Evolutionary conservation across 2,329 filamentous ascomycete genomes (phyloP).

Genomic region (Epichloe festucae): DNA sequence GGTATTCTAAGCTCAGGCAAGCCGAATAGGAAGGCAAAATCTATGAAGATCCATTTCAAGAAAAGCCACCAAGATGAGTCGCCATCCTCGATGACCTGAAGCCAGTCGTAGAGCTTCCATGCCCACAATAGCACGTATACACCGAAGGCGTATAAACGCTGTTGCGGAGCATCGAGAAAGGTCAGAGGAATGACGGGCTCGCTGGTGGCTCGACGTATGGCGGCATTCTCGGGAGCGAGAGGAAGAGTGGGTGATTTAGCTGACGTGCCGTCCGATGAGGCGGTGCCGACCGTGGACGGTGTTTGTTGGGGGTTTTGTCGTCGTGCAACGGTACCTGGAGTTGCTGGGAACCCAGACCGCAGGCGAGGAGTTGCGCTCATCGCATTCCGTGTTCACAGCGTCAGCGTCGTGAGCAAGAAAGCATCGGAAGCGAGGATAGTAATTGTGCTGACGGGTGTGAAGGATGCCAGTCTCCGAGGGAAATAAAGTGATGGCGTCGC

Average conservation of each 20-base stretch:
- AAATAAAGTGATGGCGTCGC: neutral
- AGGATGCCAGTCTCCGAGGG: neutral
- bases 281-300: slow-evolving; percentile 18
- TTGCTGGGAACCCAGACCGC: slow-evolving; percentile 70
- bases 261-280: slow-evolving; percentile 17
- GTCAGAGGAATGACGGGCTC: slow-evolving; percentile 67
- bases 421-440: slow-evolving; percentile 4
- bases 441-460: neutral
- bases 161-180: slow-evolving; percentile 78
- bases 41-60: slow-evolving; percentile 83
- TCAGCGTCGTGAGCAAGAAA: slow-evolving; percentile 2
- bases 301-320: slow-evolving; percentile 20
- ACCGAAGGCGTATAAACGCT: slow-evolving; percentile 76
- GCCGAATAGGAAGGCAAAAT: slow-evolving; percentile 76
- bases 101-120: slow-evolving; percentile 83
- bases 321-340: slow-evolving; percentile 42
- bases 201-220: slow-evolving; percentile 14
- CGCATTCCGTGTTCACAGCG: slow-evolving; percentile 38
- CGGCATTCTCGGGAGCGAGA: slow-evolving; percentile 31
- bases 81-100: slow-evolving; percentile 64
- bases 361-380: slow-evolving; percentile 77
- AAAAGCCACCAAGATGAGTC: slow-evolving; percentile 82
- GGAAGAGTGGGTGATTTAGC: slow-evolving; percentile 27
- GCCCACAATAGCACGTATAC: slow-evolving; percentile 63
- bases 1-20: slow-evolving; percentile 82